A percentile compares a stretch with the other conserved stretches of the same genome.
Conservation (phyloP, 1,284 basidiomycete species). For the Neolentinus lepideus region DNA sequence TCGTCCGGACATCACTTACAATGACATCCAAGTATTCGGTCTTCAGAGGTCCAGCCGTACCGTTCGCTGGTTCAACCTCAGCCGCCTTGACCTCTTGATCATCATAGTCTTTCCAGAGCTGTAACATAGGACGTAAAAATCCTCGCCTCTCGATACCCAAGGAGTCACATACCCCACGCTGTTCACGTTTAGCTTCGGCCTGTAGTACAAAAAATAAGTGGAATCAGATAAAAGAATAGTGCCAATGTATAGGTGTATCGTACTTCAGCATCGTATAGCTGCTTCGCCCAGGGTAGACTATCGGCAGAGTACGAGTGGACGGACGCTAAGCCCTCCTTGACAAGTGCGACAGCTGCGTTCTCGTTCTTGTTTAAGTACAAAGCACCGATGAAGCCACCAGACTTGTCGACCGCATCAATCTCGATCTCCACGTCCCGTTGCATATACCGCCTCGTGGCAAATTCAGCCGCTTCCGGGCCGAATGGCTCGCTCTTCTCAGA, state of each 20-base stretch:
- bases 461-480: conserved; percentile 80
- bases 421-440: conserved; percentile 95
- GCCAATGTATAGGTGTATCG: neutral
- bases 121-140: conserved; percentile 4
- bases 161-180: conserved; percentile 56
- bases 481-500: conserved; percentile 89
- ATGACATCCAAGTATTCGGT: conserved; percentile 88
- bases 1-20: conserved; percentile 81
- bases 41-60: conserved; percentile 52
- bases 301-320: conserved; percentile 90
- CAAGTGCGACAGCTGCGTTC: conserved; percentile 80
- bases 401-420: conserved; percentile 87
- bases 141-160: conserved; percentile 4
- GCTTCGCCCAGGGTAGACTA: conserved; percentile 67
- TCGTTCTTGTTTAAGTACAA: conserved; percentile 78
- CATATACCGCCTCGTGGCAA: conserved; percentile 76
- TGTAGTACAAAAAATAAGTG: conserved; percentile 28
- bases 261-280: conserved; percentile 83
- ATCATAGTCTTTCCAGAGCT: conserved; percentile 84
- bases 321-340: conserved; percentile 80
- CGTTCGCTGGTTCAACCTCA: conserved; percentile 33
- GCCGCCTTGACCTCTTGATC: conserved; percentile 53
- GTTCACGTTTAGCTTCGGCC: conserved; percentile 73
- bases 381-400: conserved; percentile 92
- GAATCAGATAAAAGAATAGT: conserved; percentile 4